Base-by-base conservation (phyloP, 495 filamentous ascomycete species). In the Neurospora sp. region DNA sequence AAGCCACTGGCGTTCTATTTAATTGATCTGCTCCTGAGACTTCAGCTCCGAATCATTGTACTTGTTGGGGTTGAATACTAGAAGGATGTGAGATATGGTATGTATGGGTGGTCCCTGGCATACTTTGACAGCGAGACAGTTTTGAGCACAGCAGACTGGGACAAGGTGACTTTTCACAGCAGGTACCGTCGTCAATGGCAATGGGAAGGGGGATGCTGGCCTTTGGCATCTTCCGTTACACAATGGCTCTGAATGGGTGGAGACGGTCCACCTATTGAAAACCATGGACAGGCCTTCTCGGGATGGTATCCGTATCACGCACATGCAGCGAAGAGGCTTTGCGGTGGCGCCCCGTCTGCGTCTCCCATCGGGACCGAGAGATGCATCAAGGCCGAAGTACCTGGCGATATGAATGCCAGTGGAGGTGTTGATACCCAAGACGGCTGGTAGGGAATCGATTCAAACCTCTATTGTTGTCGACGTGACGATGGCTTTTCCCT, bases 321-420 rank as follows among this genome's bases (percentile, higher is more conserved):
- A 61, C 53, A 61, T 61, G 53, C 53, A 35, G 27, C 27, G 12
- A 31, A 35, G 53, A 61, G 27, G 53, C 53, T 35, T 61, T 35
- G 27, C 53, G 53, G 53, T 61, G 53, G 53, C 53, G 53, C 12
- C 53, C 53, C 53, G 53, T 35, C 53, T 61, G 53, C 53, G 20
- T 61, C 27, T 35, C 16, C 53, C 40, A 69, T 73, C 72, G 72
- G 72, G 72, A 73, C 72, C 72, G 72, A 73, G 44, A 31, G 68
- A n/a, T 61, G 68, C 68, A 59, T 73, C 40, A 20, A 31, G 41
- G 27, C 72, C 72, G 72, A 73, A 22, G 27, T 61, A 9, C 2
- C 12, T 61, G 14, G 68, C 65, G 14, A 16, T 27, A 45, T 45
- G 40, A 31, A 31, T 42, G 20, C 31, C 35, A 20, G 48, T 61